Percentiles rank a stretch among this genome's conserved stretches.
These are phyloP conservation scores for Neurospora sp. DNA, from an alignment of 495 filamentous ascomycete species.

Conservation along the genomic window DNA sequence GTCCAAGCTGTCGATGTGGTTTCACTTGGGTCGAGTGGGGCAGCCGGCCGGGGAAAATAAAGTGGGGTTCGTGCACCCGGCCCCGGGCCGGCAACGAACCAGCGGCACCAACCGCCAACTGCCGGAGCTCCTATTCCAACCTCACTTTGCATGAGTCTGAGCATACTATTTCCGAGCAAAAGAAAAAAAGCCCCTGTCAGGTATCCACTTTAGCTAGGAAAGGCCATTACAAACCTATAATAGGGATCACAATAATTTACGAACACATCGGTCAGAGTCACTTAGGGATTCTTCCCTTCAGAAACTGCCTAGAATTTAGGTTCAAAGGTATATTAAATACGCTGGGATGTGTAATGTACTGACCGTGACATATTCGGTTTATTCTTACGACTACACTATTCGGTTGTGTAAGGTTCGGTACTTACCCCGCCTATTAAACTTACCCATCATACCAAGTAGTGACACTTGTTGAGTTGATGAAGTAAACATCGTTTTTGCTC, in stretches of 20 bases:
- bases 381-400: no score
- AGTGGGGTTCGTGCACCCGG: slow-evolving; percentile 13
- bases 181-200: no score
- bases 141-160: neutral
- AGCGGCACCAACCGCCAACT: neutral
- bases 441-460: neutral
- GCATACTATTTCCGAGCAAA: no score
- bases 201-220: neutral
- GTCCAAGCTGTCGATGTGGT: slow-evolving; percentile 6
- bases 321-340: neutral
- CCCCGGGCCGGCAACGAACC: neutral
- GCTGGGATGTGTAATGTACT: neutral
- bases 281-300: neutral
- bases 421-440: no score
- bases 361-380: neutral
- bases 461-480: neutral
- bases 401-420: no score
- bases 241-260: neutral
- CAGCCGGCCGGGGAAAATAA: slow-evolving; percentile 10
- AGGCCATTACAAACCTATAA: neutral
- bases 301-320: neutral
- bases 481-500: neutral
- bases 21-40: neutral
- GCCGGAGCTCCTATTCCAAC: neutral
- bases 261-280: neutral